Conservation (phyloP, 805 yeast species). For the Teunomyces stri region DNA sequence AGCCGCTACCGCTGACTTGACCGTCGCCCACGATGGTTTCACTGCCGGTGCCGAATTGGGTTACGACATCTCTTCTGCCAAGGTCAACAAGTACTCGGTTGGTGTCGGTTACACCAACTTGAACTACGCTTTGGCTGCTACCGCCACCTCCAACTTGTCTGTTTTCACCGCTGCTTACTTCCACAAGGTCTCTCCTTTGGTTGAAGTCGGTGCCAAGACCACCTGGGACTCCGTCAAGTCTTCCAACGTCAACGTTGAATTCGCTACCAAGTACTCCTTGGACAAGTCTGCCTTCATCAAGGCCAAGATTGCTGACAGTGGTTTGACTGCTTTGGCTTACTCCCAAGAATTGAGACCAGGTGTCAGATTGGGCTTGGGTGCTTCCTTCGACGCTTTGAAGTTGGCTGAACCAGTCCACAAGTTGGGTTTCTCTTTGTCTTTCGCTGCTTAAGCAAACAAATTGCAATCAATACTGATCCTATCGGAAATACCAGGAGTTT, state of each 20-base stretch:
- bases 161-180: constrained; percentile 93
- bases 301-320: constrained; percentile 96
- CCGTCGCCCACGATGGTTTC: constrained; percentile 94
- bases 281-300: constrained; percentile 88
- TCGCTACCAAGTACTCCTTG: constrained; percentile 91
- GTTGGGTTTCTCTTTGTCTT: constrained; percentile 91
- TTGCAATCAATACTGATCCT: not conserved
- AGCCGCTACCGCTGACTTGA: constrained; percentile 89
- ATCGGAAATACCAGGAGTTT: not conserved
- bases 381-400: constrained; percentile 93
- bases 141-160: constrained; percentile 82
- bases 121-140: constrained; percentile 79
- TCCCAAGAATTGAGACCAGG: constrained; percentile 95
- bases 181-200: constrained; percentile 88
- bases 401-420: constrained; percentile 96
- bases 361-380: constrained; percentile 95
- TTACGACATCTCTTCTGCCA: constrained; percentile 90
- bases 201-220: constrained; percentile 98
- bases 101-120: constrained; percentile 92
- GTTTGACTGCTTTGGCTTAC: constrained; percentile 90
- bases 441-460: constrained; percentile 64
- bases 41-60: constrained; percentile 97
- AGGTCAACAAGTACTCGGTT: constrained; percentile 89
- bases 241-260: constrained; percentile 86
- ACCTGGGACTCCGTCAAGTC: constrained; percentile 86